phyloP scores from a whole-genome alignment of 768 basidiomycete genomes.

The Suillus americanus region DNA sequence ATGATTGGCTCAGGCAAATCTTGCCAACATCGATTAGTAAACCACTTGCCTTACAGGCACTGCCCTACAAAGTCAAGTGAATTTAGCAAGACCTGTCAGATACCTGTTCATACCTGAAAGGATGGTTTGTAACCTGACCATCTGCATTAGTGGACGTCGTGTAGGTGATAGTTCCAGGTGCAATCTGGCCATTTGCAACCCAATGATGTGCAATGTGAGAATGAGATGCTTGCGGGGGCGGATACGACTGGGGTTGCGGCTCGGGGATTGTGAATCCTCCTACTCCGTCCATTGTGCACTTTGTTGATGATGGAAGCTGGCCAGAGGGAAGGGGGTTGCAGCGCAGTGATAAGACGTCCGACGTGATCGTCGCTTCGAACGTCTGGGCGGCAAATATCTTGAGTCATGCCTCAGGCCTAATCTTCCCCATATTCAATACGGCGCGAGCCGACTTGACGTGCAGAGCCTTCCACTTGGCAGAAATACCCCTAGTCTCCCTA shows the following conservation, averaged over 20 bases:
- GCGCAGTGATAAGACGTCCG: slow-evolving; percentile 13
- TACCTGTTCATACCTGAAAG: slow-evolving; percentile 59
- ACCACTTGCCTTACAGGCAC: slow-evolving; percentile 64
- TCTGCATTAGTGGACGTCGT: slow-evolving; percentile 63
- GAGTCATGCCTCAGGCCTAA: background rate
- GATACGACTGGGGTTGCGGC: slow-evolving; percentile 29
- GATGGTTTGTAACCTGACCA: slow-evolving; percentile 64
- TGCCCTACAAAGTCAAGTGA: slow-evolving; percentile 44
- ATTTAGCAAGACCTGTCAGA: background rate
- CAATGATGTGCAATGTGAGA: background rate
- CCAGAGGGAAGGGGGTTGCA: slow-evolving; percentile 3
- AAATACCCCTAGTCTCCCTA: background rate
- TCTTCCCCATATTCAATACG: background rate
- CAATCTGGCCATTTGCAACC: slow-evolving; percentile 41
- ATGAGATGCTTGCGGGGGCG: slow-evolving; percentile 12
- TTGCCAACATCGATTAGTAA: background rate
- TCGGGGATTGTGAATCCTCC: slow-evolving; percentile 25
- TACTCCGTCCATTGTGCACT: slow-evolving; percentile 19
- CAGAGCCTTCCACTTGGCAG: background rate
- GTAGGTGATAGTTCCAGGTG: slow-evolving; percentile 73
- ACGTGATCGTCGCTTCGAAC: slow-evolving; percentile 14
- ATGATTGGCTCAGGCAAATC: slow-evolving; percentile 20
- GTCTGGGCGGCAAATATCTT: background rate
- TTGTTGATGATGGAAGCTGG: slow-evolving; percentile 9
- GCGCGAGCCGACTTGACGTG: background rate